Evolutionary conservation across 2,329 filamentous ascomycete genomes (phyloP), one percentile per base, ranked within the genome.

Genomic region (Pleoardoris graminearum): DNA sequence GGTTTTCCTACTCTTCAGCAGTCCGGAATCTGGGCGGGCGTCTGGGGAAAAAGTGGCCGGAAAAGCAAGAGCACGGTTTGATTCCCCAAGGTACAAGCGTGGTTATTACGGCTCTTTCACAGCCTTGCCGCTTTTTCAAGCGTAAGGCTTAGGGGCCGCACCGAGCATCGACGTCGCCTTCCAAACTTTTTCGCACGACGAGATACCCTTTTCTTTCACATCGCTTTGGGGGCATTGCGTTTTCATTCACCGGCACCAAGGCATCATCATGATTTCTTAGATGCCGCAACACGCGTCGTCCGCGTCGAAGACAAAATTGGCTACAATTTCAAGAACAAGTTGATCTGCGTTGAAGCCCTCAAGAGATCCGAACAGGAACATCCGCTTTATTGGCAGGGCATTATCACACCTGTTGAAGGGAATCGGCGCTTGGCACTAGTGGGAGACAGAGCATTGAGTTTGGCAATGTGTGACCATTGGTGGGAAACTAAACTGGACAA

Each of bases 391-490:
- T 62, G 56, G 33, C 43, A 58, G n/a, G 62, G 61, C 3, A 36
- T 32, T 6, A 25, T 50, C 7, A 35, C 48, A 21, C 43, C 45
- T n/a, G 21, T 59, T 7, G 41, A 29, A 7, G n/a, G 8, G 3
- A 64, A 65, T 47, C 61, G 57, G 4, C 58, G 62, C 10, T 42
- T 66, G n/a, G 62, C 62, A 19, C 50, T 66, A 10, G 25, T 65
- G 7, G 63, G 62, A n/a, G 62, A 66, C 48, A 58, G 61, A 14
- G 51, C 54, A 4, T 44, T 65, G 12, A 25, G 27, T 17, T 30
- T 63, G 36, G 50, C 48, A 12, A 8, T 65, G 14, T 58, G 55
- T 29, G 58, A 61, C 11, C 30, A 58, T 4, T 66, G 63, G 63
- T 66, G 45, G 32, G 10, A 50, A 2, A 54, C 55, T 4, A 58